Evolutionary conservation across 306 rosid species (phyloP).

Genomic region (Dryas alaskensis): DNA sequence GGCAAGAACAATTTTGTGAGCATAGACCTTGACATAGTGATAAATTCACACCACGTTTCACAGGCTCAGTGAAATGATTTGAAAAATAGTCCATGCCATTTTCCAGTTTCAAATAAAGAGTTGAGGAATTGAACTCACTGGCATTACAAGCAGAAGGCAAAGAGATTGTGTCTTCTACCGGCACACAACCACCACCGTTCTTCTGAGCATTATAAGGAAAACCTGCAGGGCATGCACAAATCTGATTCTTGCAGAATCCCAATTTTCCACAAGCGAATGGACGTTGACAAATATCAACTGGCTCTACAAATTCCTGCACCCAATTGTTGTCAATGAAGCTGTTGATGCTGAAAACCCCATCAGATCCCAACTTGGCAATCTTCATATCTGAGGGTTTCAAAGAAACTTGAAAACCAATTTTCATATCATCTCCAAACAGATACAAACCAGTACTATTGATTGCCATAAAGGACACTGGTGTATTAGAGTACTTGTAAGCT

Average conservation of each 20-base stretch:
- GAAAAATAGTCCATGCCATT: slow-evolving; percentile 17
- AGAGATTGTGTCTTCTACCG: slow-evolving; percentile 1
- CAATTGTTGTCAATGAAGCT: background rate
- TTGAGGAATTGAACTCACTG: background rate
- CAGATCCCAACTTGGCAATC: slow-evolving; percentile 13
- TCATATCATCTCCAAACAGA: slow-evolving; percentile 4
- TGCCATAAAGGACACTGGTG: slow-evolving; percentile 12
- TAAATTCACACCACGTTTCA: background rate
- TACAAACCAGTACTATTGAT: slow-evolving; percentile 14
- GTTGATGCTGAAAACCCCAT: slow-evolving; percentile 8
- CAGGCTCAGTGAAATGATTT: slow-evolving; percentile 9
- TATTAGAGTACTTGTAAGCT: background rate
- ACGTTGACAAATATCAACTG: slow-evolving; percentile 14
- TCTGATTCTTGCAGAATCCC: slow-evolving; percentile 5
- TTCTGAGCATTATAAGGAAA: background rate
- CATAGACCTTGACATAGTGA: slow-evolving; percentile 14
- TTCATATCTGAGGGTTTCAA: background rate
- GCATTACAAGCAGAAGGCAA: slow-evolving; percentile 16
- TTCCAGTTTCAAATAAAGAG: slow-evolving; percentile 17
- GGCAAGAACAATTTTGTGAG: slow-evolving; percentile 22
- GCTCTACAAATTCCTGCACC: slow-evolving; percentile 13
- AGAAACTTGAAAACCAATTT: slow-evolving; percentile 1
- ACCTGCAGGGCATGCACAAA: slow-evolving; percentile 15
- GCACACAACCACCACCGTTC: background rate
- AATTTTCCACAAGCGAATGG: slow-evolving; percentile 18